These are phyloP conservation scores for Pilatotrama ljubarskyi DNA, from an alignment of 768 basidiomycete genomes.

Conservation along the genomic window DNA sequence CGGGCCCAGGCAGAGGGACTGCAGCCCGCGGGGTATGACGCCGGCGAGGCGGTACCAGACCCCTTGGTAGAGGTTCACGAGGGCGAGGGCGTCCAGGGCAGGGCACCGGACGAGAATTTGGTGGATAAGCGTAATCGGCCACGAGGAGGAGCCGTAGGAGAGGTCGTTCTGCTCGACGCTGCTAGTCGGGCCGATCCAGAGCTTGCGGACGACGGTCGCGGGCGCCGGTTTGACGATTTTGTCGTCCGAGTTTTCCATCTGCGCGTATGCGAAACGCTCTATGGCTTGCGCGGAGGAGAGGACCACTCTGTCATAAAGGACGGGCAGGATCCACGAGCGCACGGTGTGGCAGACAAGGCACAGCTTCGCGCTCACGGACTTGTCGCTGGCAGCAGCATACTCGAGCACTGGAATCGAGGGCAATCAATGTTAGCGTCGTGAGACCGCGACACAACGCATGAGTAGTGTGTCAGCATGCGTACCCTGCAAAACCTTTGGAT, in stretches of 20 bases:
- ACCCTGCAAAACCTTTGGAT: background rate
- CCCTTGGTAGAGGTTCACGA: slow-evolving; percentile 36
- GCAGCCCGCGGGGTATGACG: slow-evolving; percentile 34
- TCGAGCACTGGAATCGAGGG: slow-evolving; percentile 4
- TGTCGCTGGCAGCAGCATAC: background rate
- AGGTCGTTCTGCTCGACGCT: slow-evolving; percentile 13
- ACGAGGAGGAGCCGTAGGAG: slow-evolving; percentile 30
- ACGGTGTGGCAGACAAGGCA: slow-evolving; percentile 17
- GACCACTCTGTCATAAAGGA: slow-evolving; percentile 13
- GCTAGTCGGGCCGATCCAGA: background rate
- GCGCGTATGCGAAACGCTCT: slow-evolving; percentile 11
- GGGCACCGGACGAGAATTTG: slow-evolving; percentile 33
- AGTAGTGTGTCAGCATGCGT: too few relatives aligned
- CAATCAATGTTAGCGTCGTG: background rate
- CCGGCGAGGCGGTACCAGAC: slow-evolving; percentile 33
- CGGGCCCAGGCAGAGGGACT: slow-evolving; percentile 36
- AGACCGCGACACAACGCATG: too few relatives aligned
- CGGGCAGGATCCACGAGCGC: slow-evolving; percentile 12
- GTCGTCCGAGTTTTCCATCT: background rate
- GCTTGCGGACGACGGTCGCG: slow-evolving; percentile 23
- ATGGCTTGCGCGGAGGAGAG: slow-evolving; percentile 14
- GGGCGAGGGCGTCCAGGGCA: slow-evolving; percentile 31
- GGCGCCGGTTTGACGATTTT: background rate
- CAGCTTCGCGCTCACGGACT: background rate
- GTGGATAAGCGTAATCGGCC: slow-evolving; percentile 21